phyloP scores from a whole-genome alignment of 2,329 filamentous ascomycete genomes.

The Rutstroemia sydowiana region DNA sequence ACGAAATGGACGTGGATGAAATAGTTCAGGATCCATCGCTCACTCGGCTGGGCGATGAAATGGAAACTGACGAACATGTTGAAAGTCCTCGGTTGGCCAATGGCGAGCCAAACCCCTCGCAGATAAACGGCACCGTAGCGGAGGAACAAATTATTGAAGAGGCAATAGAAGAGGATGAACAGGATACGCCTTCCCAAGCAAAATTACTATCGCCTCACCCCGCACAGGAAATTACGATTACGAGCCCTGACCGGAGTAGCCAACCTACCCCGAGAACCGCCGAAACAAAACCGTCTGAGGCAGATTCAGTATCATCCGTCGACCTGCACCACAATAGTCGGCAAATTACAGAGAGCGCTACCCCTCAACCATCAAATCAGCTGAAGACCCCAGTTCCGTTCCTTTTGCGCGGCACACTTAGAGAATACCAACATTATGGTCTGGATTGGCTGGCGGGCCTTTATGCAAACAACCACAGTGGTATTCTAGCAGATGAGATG shows the following conservation, averaged over 20 bases:
- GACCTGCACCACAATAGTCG: slow-evolving; percentile 26
- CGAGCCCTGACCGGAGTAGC: slow-evolving; percentile 31
- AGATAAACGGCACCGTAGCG: background rate
- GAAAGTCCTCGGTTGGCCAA: slow-evolving; percentile 29
- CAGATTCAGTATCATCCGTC: slow-evolving; percentile 30
- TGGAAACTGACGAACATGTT: slow-evolving; percentile 14
- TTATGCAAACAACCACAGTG: slow-evolving; percentile 88
- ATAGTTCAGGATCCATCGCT: background rate
- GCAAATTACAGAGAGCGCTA: slow-evolving; percentile 31
- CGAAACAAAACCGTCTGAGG: slow-evolving; percentile 28
- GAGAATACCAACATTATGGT: slow-evolving; percentile 96
- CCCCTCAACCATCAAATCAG: slow-evolving; percentile 32
- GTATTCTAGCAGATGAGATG: slow-evolving; percentile 97
- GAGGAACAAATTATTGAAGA: slow-evolving; percentile 4
- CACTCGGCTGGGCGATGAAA: background rate
- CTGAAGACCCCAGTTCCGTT: slow-evolving; percentile 69
- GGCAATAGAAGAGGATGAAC: background rate
- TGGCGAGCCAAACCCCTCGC: slow-evolving; percentile 12
- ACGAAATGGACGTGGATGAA: slow-evolving; percentile 9
- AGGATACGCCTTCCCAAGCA: background rate
- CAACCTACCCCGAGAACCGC: slow-evolving; percentile 32
- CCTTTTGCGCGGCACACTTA: slow-evolving; percentile 76
- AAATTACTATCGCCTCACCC: background rate
- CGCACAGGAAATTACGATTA: slow-evolving; percentile 13
- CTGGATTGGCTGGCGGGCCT: slow-evolving; percentile 93